Evolutionary conservation across 176 grass and related monocot species (phyloP), one percentile per base, ranked within the genome.

Genomic region (Phyllostachys edulis): DNA sequence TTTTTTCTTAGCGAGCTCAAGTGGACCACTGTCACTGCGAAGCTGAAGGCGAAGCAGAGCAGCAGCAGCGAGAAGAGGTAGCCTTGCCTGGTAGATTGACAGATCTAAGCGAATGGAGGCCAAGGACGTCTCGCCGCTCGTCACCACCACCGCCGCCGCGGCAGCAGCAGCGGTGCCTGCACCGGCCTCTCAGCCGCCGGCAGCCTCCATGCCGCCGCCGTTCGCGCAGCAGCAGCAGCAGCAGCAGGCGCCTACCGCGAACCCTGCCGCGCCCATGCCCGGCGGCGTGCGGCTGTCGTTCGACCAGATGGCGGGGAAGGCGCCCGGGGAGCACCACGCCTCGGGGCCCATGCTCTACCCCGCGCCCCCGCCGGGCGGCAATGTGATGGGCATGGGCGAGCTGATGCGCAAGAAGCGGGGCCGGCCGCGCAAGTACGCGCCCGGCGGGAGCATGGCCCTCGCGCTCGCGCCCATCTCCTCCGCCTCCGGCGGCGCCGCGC

Each of bases 381-480:
- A 80, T 84, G 80, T 79, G 68, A 69, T 87, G 32, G 91, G 89
- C 79, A 89, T 90, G 82, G 89, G 88, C 29, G 96, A 99, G 63
- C 85, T 79, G 10, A 83, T 84, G 81, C 92, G 91, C 89, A 99
- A 99, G 88, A 99, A 99, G 80, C 85, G 93, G 49, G 96, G 96
- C 20, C 91, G 96, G 24, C 96, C 96, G 68, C 94, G 96, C 75
- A 99, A 96, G 86, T 99, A 99, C 83, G 96, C 89, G 59, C 91
- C 91, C 39, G 96, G 96, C 80, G 96, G 96, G 59, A 80, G 84
- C 85, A 92, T 96, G 93, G 86, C 93, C 23, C 89, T 96, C 60
- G 96, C 87, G 20, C 85, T 99, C 63, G 92, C 81, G 65, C 92
- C 92, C 10, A 85, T 90, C 73, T 93, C 93, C 69, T 93, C 93